Percentiles rank a stretch among this genome's conserved stretches.
phyloP scores from a whole-genome alignment of 108 stramenopile species.

The Cylindrotheca fusiformis region DNA sequence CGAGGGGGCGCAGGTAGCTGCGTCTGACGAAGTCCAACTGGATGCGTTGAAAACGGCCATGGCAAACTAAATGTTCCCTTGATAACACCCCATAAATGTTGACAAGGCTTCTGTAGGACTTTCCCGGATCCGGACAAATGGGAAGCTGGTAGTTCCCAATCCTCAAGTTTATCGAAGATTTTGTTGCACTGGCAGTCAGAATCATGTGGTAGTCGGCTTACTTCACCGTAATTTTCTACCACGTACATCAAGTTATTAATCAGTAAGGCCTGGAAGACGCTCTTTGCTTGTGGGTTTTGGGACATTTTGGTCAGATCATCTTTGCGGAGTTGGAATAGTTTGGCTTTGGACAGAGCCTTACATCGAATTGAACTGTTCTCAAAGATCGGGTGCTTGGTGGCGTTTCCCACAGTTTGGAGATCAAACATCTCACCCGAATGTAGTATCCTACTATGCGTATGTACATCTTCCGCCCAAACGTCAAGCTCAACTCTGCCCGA shows the following conservation, averaged over 20 bases:
- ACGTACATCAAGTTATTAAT: conserved; percentile 18
- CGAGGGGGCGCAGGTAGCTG: conserved; percentile 13
- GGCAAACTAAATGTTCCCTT: conserved; percentile 8
- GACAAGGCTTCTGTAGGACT: conserved; percentile 6
- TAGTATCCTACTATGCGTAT: not conserved
- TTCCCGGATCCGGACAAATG: conserved; percentile 22
- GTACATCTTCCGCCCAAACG: conserved; percentile 1
- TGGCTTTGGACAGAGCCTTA: not conserved
- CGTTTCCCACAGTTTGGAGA: conserved; percentile 15
- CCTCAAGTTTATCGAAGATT: conserved; percentile 21
- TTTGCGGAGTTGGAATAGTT: conserved; percentile 11
- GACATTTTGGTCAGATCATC: conserved; percentile 6
- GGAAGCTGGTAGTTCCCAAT: conserved; percentile 22
- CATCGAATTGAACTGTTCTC: not conserved
- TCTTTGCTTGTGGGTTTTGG: conserved; percentile 8
- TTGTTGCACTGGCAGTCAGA: not conserved
- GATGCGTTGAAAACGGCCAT: conserved; percentile 19
- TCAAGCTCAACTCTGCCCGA: conserved; percentile 12
- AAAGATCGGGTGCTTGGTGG: conserved; percentile 2
- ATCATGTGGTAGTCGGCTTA: not conserved
- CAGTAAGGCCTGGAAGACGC: conserved; percentile 16
- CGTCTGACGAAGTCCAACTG: conserved; percentile 27
- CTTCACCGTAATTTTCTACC: conserved; percentile 6
- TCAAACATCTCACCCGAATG: conserved; percentile 30
- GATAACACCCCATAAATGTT: conserved; percentile 3